Evolutionary conservation across 202 grass and related monocot species (phyloP).

Genomic region (Digitaria exilis): DNA sequence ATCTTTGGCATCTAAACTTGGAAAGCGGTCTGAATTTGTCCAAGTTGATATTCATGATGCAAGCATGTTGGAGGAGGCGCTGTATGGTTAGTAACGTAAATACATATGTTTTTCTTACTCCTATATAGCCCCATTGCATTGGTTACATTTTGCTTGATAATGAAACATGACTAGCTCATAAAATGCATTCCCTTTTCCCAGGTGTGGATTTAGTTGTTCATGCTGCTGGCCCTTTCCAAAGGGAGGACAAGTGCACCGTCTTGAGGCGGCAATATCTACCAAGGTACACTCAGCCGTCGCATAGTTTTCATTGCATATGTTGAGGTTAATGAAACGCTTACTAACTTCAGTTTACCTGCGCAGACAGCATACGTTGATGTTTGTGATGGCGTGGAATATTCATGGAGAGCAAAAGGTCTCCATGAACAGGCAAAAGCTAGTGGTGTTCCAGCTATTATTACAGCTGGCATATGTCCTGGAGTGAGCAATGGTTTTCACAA

Average conservation of each 20-base stretch:
- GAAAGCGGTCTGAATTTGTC: no score
- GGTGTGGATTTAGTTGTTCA: constrained; percentile 87
- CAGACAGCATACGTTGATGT: constrained; percentile 95
- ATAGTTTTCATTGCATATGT: neutral
- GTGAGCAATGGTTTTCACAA: constrained; percentile 69
- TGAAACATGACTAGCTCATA: neutral
- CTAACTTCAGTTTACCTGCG: neutral
- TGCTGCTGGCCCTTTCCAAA: constrained; percentile 87
- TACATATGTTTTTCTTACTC: no score
- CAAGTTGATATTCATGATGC: constrained; percentile 61
- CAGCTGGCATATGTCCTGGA: constrained; percentile 93
- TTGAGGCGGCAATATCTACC: constrained; percentile 80
- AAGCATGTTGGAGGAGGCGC: constrained; percentile 56
- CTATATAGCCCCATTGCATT: neutral
- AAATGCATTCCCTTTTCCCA: constrained; percentile 12
- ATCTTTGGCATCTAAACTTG: constrained; percentile 56
- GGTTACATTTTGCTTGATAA: neutral
- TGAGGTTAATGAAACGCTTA: neutral
- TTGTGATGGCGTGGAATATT: constrained; percentile 60
- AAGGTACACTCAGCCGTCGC: constrained; percentile 48
- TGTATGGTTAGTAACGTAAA: constrained; percentile 53
- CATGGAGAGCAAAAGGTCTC: constrained; percentile 53
- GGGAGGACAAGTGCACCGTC: constrained; percentile 57
- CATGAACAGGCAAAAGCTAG: constrained; percentile 76
- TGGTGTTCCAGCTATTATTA: constrained; percentile 87